These are phyloP conservation scores for Psidium friedrichsthalianum DNA, from an alignment of 345 rosid species.

Conservation along the genomic window DNA sequence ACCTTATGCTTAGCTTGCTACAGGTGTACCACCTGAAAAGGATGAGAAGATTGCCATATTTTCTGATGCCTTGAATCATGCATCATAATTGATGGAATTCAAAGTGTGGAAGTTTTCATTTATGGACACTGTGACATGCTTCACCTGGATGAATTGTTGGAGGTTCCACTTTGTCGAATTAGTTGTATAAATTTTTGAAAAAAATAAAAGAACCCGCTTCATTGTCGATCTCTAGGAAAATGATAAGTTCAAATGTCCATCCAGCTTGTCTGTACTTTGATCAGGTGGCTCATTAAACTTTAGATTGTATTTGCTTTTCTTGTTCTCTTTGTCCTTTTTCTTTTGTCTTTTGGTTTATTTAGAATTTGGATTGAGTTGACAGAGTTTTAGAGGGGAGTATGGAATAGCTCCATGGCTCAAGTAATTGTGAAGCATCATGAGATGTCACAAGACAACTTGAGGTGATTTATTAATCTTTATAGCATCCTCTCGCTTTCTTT, in stretches of 20 bases:
- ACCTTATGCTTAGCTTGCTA: too few relatives aligned
- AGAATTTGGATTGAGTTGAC: not conserved
- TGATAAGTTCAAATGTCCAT: not conserved
- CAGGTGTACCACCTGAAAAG: too few relatives aligned
- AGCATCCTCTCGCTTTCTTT: not conserved
- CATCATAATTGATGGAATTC: too few relatives aligned
- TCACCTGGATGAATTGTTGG: too few relatives aligned
- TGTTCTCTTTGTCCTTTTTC: not conserved
- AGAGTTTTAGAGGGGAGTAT: not conserved
- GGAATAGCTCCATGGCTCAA: not conserved
- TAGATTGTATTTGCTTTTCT: not conserved
- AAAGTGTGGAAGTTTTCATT: too few relatives aligned
- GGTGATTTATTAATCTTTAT: not conserved
- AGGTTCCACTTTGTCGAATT: not conserved
- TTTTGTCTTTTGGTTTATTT: not conserved
- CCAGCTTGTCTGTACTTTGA: not conserved
- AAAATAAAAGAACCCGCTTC: not conserved
- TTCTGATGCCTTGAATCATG: too few relatives aligned
- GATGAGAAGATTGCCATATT: too few relatives aligned
- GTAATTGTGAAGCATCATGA: not conserved
- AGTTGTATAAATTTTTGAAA: not conserved
- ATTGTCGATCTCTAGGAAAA: not conserved
- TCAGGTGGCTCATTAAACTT: not conserved
- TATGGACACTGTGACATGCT: too few relatives aligned
- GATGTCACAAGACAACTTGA: not conserved